phyloP scores from a whole-genome alignment of 2,329 filamentous ascomycete genomes.

The Neonectria neomacrospora region DNA sequence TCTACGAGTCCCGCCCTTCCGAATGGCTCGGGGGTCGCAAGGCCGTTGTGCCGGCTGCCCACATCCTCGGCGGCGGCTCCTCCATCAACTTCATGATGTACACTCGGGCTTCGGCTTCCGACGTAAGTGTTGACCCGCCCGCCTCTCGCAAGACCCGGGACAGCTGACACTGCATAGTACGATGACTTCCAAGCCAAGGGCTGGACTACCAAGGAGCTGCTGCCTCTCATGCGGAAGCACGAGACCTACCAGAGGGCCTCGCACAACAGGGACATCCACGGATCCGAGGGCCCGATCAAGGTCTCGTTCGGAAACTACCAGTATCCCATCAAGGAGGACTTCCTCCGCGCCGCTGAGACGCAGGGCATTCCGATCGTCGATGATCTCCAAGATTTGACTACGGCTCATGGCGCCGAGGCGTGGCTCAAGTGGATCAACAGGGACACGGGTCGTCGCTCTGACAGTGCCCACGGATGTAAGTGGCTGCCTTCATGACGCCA shows the following conservation, averaged over 20 bases:
- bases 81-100: conserved; percentile 82
- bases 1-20: conserved; percentile 81
- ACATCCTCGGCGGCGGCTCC: conserved; percentile 77
- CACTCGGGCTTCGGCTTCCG: conserved; percentile 44
- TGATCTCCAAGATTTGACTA: conserved; percentile 78
- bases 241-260: conserved; percentile 78
- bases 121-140: conserved; percentile 24
- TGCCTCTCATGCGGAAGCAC: conserved; percentile 83
- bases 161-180: conserved; percentile 63
- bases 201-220: conserved; percentile 80
- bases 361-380: conserved; percentile 80
- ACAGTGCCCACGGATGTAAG: conserved; percentile 26
- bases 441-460: conserved; percentile 48
- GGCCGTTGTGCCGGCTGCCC: conserved; percentile 79
- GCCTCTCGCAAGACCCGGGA: background rate
- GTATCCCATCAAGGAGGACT: conserved; percentile 85
- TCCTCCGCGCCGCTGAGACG: conserved; percentile 76
- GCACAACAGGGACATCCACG: conserved; percentile 75
- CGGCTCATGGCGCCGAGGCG: conserved; percentile 78
- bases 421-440: conserved; percentile 90
- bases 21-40: conserved; percentile 77
- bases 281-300: conserved; percentile 83
- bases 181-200: conserved; percentile 84
- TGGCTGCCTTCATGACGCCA: background rate
- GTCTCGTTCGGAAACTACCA: conserved; percentile 85